Conservation (phyloP, 2,329 filamentous ascomycete genomes). For the Beauveria pseudobassiana region DNA sequence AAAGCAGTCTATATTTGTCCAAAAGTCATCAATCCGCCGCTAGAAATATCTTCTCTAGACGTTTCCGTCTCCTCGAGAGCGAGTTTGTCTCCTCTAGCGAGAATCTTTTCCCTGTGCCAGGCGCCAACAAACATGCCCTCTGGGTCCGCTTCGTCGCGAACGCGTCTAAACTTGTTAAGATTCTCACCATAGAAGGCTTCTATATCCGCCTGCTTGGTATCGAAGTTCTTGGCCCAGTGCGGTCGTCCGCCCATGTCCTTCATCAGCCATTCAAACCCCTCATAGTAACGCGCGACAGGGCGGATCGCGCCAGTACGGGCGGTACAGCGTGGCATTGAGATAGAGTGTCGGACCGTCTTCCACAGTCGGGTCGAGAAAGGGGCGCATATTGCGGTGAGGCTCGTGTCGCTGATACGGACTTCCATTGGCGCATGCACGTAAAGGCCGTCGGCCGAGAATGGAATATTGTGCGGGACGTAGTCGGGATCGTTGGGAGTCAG, state of each 20-base stretch:
- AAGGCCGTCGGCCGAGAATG: constrained; percentile 69
- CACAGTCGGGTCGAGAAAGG: constrained; percentile 62
- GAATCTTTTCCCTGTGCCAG: constrained; percentile 72
- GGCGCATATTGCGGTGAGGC: constrained; percentile 28
- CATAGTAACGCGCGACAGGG: constrained; percentile 73
- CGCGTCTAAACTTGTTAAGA: constrained; percentile 56
- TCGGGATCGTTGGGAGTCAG: constrained; percentile 54
- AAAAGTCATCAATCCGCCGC: constrained; percentile 7
- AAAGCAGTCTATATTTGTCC: constrained; percentile 7
- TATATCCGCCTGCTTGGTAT: constrained; percentile 52
- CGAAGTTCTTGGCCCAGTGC: constrained; percentile 93
- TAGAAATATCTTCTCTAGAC: constrained; percentile 12
- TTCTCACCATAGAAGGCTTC: constrained; percentile 61
- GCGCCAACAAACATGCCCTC: constrained; percentile 84
- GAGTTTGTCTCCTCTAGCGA: constrained; percentile 29
- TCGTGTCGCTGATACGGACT: constrained; percentile 75
- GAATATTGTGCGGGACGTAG: constrained; percentile 62
- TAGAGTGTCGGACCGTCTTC: constrained; percentile 69
- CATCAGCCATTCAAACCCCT: constrained; percentile 89
- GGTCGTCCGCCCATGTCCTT: constrained; percentile 72
- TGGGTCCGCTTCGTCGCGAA: constrained; percentile 65
- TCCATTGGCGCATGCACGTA: constrained; percentile 89
- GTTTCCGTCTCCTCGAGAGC: constrained; percentile 31
- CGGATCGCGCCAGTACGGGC: constrained; percentile 71
- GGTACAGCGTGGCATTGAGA: constrained; percentile 83